Conservation (phyloP, 805 yeast genomes). For the Myxozyma mucilagina region DNA sequence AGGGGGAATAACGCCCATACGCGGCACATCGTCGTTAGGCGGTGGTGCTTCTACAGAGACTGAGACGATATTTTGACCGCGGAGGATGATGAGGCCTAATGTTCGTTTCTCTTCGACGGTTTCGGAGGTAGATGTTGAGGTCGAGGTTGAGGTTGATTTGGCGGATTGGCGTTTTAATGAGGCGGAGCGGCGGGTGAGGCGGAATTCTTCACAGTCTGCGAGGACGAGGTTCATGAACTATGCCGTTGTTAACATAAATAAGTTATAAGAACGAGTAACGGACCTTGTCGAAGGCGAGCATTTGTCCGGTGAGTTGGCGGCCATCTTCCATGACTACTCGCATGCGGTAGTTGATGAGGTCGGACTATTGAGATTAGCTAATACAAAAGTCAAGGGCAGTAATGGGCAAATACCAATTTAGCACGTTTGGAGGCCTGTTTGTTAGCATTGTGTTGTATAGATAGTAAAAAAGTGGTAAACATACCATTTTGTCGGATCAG, state of each 20-base stretch:
- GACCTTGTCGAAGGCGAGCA: slow-evolving; percentile 81
- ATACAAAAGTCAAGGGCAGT: background rate
- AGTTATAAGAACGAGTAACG: background rate
- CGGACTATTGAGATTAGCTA: slow-evolving; percentile 45
- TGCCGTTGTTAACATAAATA: background rate
- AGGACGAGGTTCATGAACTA: slow-evolving; percentile 79
- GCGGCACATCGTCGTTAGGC: slow-evolving; percentile 43
- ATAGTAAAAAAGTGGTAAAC: background rate
- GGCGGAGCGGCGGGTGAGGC: slow-evolving; percentile 65
- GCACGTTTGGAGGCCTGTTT: slow-evolving; percentile 34
- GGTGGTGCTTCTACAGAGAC: slow-evolving; percentile 68
- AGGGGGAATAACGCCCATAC: slow-evolving; percentile 38
- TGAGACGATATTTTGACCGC: slow-evolving; percentile 86
- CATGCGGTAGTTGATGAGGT: slow-evolving; percentile 70
- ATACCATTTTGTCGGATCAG: background rate
- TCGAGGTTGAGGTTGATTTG: slow-evolving; percentile 32
- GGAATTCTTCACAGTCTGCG: slow-evolving; percentile 78
- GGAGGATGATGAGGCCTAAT: slow-evolving; percentile 75
- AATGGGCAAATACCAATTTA: slow-evolving; percentile 25
- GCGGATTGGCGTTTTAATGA: slow-evolving; percentile 35
- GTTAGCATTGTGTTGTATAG: background rate
- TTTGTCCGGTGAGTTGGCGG: slow-evolving; percentile 72
- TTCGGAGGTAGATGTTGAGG: slow-evolving; percentile 40
- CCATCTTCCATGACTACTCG: slow-evolving; percentile 76
- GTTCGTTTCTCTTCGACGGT: slow-evolving; percentile 67